A percentile compares a stretch with the other conserved stretches of the same genome.
These are phyloP conservation scores for Wickerhamomyces strasburgensis DNA, from an alignment of 805 yeast species.

Conservation along the genomic window DNA sequence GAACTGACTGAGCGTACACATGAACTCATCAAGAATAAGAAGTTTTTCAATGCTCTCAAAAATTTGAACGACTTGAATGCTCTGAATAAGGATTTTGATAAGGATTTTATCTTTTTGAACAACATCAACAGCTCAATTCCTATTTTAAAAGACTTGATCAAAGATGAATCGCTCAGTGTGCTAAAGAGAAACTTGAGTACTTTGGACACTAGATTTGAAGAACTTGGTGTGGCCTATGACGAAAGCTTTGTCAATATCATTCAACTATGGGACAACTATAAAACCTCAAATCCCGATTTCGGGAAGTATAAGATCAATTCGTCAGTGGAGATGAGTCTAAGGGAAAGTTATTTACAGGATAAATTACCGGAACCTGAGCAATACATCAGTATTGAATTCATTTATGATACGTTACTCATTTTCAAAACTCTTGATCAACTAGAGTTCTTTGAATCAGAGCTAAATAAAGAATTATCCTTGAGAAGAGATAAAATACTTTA, in stretches of 20 bases:
- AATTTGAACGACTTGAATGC: constrained; percentile 69
- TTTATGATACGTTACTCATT: constrained; percentile 80
- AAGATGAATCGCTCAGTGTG: constrained; percentile 65
- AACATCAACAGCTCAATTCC: constrained; percentile 76
- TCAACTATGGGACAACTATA: constrained; percentile 51
- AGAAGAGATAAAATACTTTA: constrained; percentile 68
- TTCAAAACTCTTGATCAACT: constrained; percentile 67
- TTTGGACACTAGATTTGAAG: constrained; percentile 36
- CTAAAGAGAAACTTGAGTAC: constrained; percentile 60
- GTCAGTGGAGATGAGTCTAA: constrained; percentile 73
- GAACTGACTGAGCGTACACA: constrained; percentile 84
- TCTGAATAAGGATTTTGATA: constrained; percentile 65
- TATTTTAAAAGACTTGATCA: constrained; percentile 62
- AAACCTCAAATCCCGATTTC: constrained; percentile 39
- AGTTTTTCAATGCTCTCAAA: constrained; percentile 82
- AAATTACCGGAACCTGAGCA: constrained; percentile 29
- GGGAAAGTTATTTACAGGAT: constrained; percentile 48
- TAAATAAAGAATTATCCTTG: constrained; percentile 65
- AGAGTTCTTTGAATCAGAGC: constrained; percentile 54
- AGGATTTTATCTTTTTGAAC: constrained; percentile 67
- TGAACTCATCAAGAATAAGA: constrained; percentile 67
- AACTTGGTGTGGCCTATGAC: constrained; percentile 54
- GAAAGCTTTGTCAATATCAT: constrained; percentile 53
- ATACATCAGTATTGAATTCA: constrained; percentile 58
- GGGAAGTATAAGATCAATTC: constrained; percentile 70